These are phyloP conservation scores for Pulveroboletus ravenelii DNA, from an alignment of 768 basidiomycete species.

Conservation along the genomic window DNA sequence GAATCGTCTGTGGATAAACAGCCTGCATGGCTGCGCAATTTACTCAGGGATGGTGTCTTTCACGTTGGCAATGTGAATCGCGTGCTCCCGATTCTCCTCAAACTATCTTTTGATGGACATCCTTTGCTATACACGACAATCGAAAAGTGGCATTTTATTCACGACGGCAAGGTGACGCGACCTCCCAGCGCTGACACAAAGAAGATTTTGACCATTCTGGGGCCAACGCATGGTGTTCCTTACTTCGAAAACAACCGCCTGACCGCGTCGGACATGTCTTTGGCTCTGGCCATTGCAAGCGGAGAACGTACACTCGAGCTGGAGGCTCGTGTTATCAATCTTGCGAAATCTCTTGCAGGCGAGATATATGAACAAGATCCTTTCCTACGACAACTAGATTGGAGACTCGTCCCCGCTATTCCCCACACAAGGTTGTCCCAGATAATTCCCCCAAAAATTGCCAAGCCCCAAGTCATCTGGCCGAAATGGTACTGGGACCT, in stretches of 20 bases:
- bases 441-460: conserved; percentile 20
- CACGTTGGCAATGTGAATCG: conserved; percentile 35
- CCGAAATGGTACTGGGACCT: conserved; percentile 98
- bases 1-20: conserved; percentile 11
- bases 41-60: conserved; percentile 43
- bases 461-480: conserved; percentile 59
- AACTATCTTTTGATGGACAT: conserved; percentile 53
- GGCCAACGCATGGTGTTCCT: conserved; percentile 42
- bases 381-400: conserved; percentile 66
- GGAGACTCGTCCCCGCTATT: conserved; percentile 39
- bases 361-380: conserved; percentile 36
- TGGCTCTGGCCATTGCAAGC: conserved; percentile 45
- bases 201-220: conserved; percentile 44
- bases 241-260: conserved; percentile 43
- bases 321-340: conserved; percentile 32
- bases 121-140: conserved; percentile 52
- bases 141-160: conserved; percentile 65
- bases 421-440: background rate
- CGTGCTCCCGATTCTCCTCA: conserved; percentile 65
- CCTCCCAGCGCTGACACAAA: conserved; percentile 40
- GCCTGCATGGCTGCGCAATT: conserved; percentile 56
- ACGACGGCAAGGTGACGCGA: conserved; percentile 30
- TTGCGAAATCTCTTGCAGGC: conserved; percentile 38
- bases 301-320: conserved; percentile 37
- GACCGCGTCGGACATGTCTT: conserved; percentile 35